Conservation (phyloP, 306 rosid genomes). For the Nissolia schottii region DNA sequence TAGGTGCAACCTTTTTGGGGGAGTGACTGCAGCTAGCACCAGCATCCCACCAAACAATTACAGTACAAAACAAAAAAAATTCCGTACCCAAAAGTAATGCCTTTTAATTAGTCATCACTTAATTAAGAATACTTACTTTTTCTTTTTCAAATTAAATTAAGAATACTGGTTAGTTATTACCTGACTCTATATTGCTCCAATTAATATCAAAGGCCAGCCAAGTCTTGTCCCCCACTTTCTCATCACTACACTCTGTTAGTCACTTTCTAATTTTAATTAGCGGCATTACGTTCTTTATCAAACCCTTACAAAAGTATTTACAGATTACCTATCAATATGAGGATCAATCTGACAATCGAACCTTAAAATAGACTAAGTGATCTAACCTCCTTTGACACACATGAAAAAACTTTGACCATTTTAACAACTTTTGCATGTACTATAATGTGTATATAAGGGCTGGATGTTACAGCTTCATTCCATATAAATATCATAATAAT, state of each 20-base stretch:
- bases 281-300: too few species aligned
- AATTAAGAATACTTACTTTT: not conserved
- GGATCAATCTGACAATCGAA: too few species aligned
- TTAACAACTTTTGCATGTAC: too few species aligned
- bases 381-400: too few species aligned
- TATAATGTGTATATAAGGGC: too few species aligned
- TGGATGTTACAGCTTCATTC: too few species aligned
- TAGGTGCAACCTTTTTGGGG: not conserved
- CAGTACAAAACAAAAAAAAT: not conserved
- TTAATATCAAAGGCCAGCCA: constrained; percentile 13
- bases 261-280: constrained; percentile 11
- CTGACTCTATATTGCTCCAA: not conserved
- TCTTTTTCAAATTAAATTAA: too few species aligned
- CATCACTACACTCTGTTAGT: constrained; percentile 17
- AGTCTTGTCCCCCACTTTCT: constrained; percentile 2
- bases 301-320: too few species aligned
- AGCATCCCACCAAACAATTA: not conserved
- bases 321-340: too few species aligned
- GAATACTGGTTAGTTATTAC: not conserved
- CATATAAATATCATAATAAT: too few species aligned
- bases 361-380: too few species aligned
- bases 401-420: too few species aligned
- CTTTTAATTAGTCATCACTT: not conserved
- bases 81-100: constrained; percentile 31
- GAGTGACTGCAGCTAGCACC: constrained; percentile 8